A percentile compares a stretch with the other conserved stretches of the same genome.
Conservation (phyloP, 768 basidiomycete species). For the Pleurotus pulmonarius region DNA sequence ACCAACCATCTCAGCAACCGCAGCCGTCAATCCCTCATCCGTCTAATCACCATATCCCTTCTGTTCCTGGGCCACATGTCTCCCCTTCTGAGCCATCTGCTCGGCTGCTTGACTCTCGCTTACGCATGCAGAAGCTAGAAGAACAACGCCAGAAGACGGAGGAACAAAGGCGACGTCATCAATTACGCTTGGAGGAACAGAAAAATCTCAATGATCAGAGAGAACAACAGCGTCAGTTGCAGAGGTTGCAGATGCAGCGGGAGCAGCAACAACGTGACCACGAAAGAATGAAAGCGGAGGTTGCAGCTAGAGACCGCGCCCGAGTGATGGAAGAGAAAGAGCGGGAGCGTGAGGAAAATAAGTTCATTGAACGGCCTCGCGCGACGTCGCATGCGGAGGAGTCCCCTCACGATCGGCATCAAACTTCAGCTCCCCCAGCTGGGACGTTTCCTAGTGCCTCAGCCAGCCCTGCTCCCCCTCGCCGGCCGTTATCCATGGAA, state of each 20-base stretch:
- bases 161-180: slow-evolving; percentile 17
- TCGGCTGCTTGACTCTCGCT: slow-evolving; percentile 1
- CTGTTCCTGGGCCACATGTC: background rate
- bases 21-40: background rate
- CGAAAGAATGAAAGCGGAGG: slow-evolving; percentile 20
- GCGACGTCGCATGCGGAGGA: background rate
- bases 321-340: slow-evolving; percentile 14
- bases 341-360: background rate
- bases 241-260: slow-evolving; percentile 21
- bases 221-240: slow-evolving; percentile 17
- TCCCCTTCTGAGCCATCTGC: background rate
- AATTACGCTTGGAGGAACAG: slow-evolving; percentile 14
- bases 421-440: background rate
- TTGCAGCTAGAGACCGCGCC: slow-evolving; percentile 19
- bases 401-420: background rate
- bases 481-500: slow-evolving; percentile 5
- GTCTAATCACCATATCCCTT: background rate
- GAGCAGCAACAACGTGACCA: slow-evolving; percentile 20
- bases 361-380: background rate
- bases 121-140: slow-evolving; percentile 11
- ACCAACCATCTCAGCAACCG: background rate
- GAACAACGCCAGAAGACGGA: slow-evolving; percentile 12
- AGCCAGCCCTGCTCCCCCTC: background rate
- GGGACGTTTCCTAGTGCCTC: background rate
- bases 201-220: slow-evolving; percentile 14